Evolutionary conservation across 768 basidiomycete species (phyloP).

Genomic region (Mycena sanguinolenta): DNA sequence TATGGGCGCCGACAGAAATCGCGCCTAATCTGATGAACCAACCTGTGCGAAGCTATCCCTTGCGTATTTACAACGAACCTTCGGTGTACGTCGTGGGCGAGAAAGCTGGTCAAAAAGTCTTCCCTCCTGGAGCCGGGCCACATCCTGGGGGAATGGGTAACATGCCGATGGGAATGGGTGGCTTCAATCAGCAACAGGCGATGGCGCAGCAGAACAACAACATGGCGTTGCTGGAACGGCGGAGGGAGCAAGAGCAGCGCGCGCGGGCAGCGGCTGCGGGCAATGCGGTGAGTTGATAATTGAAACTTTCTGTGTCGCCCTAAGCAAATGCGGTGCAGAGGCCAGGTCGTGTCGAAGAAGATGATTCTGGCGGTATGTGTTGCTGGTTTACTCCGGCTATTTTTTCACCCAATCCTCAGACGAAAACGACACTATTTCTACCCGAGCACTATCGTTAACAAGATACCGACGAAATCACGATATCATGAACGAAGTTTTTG

Average conservation of each 20-base stretch:
- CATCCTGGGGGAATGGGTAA: slow-evolving; percentile 37
- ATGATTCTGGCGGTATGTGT: slow-evolving; percentile 74
- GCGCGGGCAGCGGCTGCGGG: slow-evolving; percentile 63
- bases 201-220: slow-evolving; percentile 80
- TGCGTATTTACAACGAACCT: slow-evolving; percentile 76
- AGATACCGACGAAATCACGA: slow-evolving; percentile 88
- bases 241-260: slow-evolving; percentile 69
- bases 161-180: slow-evolving; percentile 45
- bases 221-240: slow-evolving; percentile 80
- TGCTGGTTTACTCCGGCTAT: neutral
- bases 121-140: slow-evolving; percentile 46
- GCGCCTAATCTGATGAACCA: slow-evolving; percentile 68
- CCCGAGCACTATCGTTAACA: slow-evolving; percentile 76
- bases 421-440: slow-evolving; percentile 79
- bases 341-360: slow-evolving; percentile 60
- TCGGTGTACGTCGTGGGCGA: slow-evolving; percentile 80
- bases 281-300: slow-evolving; percentile 38
- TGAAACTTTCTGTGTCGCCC: slow-evolving; percentile 10
- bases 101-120: slow-evolving; percentile 78
- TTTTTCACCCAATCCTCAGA: slow-evolving; percentile 51
- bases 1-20: slow-evolving; percentile 60
- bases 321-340: slow-evolving; percentile 45
- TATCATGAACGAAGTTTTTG: slow-evolving; percentile 87
- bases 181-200: slow-evolving; percentile 66
- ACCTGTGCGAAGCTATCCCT: slow-evolving; percentile 79